Conservation (phyloP, 2,329 filamentous ascomycete genomes). For the Penicillium sp. region DNA sequence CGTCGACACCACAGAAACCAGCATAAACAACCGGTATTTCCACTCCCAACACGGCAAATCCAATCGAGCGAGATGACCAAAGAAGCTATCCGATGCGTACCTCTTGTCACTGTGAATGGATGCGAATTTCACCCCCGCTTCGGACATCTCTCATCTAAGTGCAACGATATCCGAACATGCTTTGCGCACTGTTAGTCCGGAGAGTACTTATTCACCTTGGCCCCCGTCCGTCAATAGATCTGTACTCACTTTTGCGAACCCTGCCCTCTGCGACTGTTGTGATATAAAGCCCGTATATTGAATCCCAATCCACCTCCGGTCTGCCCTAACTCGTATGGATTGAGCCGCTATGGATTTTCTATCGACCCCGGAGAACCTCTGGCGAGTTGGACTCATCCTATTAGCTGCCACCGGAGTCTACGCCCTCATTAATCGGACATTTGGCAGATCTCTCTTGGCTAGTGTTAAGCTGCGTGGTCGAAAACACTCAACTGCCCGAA, state of each 20-base stretch:
- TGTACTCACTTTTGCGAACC: background rate
- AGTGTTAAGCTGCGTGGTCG: constrained; percentile 43
- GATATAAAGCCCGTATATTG: background rate
- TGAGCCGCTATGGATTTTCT: constrained; percentile 22
- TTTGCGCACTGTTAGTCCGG: background rate
- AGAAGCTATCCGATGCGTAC: constrained; percentile 16
- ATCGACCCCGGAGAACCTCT: constrained; percentile 19
- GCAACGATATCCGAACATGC: constrained; percentile 4
- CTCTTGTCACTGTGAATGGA: constrained; percentile 5
- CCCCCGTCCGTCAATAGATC: background rate
- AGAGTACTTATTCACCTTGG: constrained; percentile 13
- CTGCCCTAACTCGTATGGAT: constrained; percentile 12
- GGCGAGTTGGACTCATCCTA: constrained; percentile 26
- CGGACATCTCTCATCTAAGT: constrained; percentile 7
- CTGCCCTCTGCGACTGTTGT: background rate
- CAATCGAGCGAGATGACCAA: constrained; percentile 17
- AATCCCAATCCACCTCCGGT: background rate
- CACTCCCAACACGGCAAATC: constrained; percentile 29
- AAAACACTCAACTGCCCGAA: constrained; percentile 50
- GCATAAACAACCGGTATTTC: constrained; percentile 12
- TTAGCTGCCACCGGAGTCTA: constrained; percentile 28
- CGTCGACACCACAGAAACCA: background rate
- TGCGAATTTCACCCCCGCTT: constrained; percentile 20
- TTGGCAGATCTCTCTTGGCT: constrained; percentile 42
- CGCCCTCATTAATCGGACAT: constrained; percentile 29